A percentile compares a stretch with the other conserved stretches of the same genome.
Evolutionary conservation across 1,139 yeast species (phyloP).

Genomic region (Taphrina flavorubra): DNA sequence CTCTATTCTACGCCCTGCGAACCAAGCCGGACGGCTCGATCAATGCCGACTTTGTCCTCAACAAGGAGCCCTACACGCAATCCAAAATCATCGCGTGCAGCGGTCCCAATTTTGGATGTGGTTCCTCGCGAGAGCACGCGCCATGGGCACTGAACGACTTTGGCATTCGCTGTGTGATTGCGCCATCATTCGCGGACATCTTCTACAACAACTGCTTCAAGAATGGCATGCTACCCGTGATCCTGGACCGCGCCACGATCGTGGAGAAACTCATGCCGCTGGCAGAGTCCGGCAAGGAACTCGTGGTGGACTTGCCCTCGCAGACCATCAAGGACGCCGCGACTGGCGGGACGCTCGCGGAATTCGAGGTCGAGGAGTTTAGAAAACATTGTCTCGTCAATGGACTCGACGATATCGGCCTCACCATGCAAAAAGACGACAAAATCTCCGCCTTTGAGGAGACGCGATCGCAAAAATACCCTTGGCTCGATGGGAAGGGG

Average conservation of each 20-base stretch:
- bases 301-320: slow-evolving; percentile 82
- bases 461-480: slow-evolving; percentile 74
- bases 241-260: slow-evolving; percentile 78
- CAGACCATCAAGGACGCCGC: slow-evolving; percentile 74
- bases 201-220: slow-evolving; percentile 96
- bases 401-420: slow-evolving; percentile 95
- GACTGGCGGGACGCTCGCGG: slow-evolving; percentile 70
- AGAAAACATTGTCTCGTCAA: slow-evolving; percentile 93
- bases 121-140: slow-evolving; percentile 98
- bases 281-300: slow-evolving; percentile 73
- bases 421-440: slow-evolving; percentile 87
- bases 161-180: slow-evolving; percentile 92
- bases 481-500: slow-evolving; percentile 70
- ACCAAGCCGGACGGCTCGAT: slow-evolving; percentile 72
- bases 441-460: slow-evolving; percentile 74
- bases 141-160: slow-evolving; percentile 99
- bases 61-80: slow-evolving; percentile 77
- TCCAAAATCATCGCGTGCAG: slow-evolving; percentile 87
- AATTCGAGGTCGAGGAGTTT: slow-evolving; percentile 86
- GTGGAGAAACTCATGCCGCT: slow-evolving; percentile 58
- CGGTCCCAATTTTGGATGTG: slow-evolving; percentile 98
- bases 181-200: slow-evolving; percentile 97
- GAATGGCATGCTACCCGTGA: slow-evolving; percentile 90
- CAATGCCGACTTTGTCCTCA: slow-evolving; percentile 77
- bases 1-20: slow-evolving; percentile 89